Percentiles rank a stretch among this genome's conserved stretches.
Conservation (phyloP, 441 rosid genomes). For the Pelargonium australe region DNA sequence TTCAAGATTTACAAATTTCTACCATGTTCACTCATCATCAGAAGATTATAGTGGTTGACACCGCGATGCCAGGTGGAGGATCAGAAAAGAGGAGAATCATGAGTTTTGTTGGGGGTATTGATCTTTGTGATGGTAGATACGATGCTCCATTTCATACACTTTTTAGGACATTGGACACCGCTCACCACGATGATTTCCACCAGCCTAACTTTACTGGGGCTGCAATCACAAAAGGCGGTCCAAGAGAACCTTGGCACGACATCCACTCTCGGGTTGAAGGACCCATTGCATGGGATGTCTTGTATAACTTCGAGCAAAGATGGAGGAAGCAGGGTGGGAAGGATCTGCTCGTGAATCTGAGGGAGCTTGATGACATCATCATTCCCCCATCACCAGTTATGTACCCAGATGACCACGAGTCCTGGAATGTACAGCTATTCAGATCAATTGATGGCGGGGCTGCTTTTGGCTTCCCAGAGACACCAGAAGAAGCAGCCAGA, state of each 20-base stretch:
- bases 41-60: slow-evolving; percentile 45
- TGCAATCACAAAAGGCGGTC: slow-evolving; percentile 55
- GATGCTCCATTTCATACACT: slow-evolving; percentile 46
- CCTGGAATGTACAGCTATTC: slow-evolving; percentile 58
- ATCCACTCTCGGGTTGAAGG: slow-evolving; percentile 60
- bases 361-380: slow-evolving; percentile 9
- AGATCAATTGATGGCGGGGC: slow-evolving; percentile 55
- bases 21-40: slow-evolving; percentile 60
- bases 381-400: slow-evolving; percentile 10
- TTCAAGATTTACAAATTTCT: slow-evolving; percentile 31
- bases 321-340: slow-evolving; percentile 47
- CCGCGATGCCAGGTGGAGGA: slow-evolving; percentile 20
- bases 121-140: slow-evolving; percentile 59
- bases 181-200: slow-evolving; percentile 47
- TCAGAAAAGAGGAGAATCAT: slow-evolving; percentile 33
- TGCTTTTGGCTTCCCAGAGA: slow-evolving; percentile 30
- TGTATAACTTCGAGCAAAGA: slow-evolving; percentile 56
- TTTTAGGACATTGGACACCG: slow-evolving; percentile 34
- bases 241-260: slow-evolving; percentile 72
- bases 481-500: slow-evolving; percentile 22
- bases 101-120: slow-evolving; percentile 62
- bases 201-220: slow-evolving; percentile 51
- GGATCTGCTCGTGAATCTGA: slow-evolving; percentile 11
- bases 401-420: slow-evolving; percentile 21
- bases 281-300: slow-evolving; percentile 60